These are phyloP conservation scores for Posidonia oceanica DNA, from an alignment of 116 monocot genomes.

Conservation along the genomic window DNA sequence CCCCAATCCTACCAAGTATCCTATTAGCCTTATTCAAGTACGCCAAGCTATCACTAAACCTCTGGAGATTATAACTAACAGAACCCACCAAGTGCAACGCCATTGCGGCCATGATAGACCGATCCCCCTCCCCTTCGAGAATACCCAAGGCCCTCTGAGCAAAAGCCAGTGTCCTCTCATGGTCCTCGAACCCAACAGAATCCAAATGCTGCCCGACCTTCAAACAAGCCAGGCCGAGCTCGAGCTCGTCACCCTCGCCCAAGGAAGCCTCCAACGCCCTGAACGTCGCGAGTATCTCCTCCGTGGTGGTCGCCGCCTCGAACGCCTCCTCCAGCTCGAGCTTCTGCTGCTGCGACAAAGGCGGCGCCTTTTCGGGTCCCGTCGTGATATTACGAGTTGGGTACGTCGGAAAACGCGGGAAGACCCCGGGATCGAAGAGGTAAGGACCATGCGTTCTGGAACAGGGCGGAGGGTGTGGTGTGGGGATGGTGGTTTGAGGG, in stretches of 20 bases:
- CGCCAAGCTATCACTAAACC: constrained; percentile 66
- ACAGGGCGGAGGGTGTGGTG: neutral
- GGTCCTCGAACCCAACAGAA: constrained; percentile 30
- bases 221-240: constrained; percentile 72
- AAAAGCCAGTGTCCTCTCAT: constrained; percentile 37
- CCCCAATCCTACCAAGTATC: constrained; percentile 30
- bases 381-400: constrained; percentile 27
- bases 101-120: constrained; percentile 51
- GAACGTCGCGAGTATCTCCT: constrained; percentile 55
- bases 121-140: constrained; percentile 22
- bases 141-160: constrained; percentile 46
- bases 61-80: constrained; percentile 37
- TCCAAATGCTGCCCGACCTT: constrained; percentile 91
- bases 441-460: neutral
- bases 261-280: constrained; percentile 33
- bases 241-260: constrained; percentile 22
- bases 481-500: neutral
- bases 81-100: constrained; percentile 68
- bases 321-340: constrained; percentile 54
- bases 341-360: constrained; percentile 23
- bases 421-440: neutral
- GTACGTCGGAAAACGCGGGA: neutral
- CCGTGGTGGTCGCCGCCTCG: constrained; percentile 56
- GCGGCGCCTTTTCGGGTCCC: constrained; percentile 9
- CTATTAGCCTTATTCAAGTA: constrained; percentile 54